Base-by-base conservation (phyloP, 371 early-diverging fungal genomes). In the Coemansia sp. region DNA sequence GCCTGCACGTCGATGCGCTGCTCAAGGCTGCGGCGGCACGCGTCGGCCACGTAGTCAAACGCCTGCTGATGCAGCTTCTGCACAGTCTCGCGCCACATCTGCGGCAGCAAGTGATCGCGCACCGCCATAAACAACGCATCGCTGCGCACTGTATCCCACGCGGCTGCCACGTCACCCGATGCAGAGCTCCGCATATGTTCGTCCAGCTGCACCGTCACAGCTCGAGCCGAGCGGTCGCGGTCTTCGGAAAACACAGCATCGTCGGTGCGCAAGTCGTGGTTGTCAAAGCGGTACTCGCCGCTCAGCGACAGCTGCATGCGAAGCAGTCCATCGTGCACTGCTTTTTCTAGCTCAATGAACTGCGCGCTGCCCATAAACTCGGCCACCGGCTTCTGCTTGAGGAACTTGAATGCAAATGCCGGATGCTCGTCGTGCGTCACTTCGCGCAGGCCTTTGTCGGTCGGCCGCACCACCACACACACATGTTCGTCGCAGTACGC, bases 401-500 rank as follows among this genome's bases (percentile, higher is more conserved):
- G 71, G 59, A 87, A 96, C 82, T 97, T 95, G 85, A 92, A 95
- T 1, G 89, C 87, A 82, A 88, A 83, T 67, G 85, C 90, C 1
- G 92, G 89, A 67, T 97, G 95, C 16, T 86, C 80, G 2, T 83
- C 86, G 50, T 92, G 92, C 64, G 56, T 67, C 50, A 98, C 94
- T 53, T 84, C 87, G 26, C 65, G 76, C 21, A 79, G 78, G 0
- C 97, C 98, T 63, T 87, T 87, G 31, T 88, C 89, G 0, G 97
- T 97, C 1, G 97, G 95, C 24, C 77, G 83, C 14, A 93, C 90
- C 5, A 84, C 82, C 3, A 96, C 84, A 18, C 85, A 84, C 14
- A 90, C 91, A 53, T 88, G 82, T 10, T 67, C 68, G 59, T 85
- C 85, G 81, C 89, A 93, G 29, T 88, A 87, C 39, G 80, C 77